phyloP scores from a whole-genome alignment of 1,284 basidiomycete genomes.

The Waitea zeae region DNA sequence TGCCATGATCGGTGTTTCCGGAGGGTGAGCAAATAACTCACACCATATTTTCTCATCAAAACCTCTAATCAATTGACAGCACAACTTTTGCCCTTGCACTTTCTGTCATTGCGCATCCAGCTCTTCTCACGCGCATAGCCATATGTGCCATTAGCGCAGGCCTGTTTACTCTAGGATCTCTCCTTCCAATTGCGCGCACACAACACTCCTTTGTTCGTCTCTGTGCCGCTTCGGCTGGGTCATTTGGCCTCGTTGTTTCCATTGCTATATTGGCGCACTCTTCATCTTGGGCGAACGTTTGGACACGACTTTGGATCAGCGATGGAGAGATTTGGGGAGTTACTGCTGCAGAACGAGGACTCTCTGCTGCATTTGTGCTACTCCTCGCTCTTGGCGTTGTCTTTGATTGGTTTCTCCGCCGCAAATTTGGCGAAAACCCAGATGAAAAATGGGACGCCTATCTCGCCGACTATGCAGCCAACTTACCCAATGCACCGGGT shows the following conservation, averaged over 20 bases:
- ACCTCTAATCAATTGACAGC: conserved; percentile 15
- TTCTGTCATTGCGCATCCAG: conserved; percentile 38
- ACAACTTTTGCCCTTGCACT: conserved; percentile 31
- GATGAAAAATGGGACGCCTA: conserved; percentile 62
- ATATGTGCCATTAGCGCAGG: too few relatives aligned
- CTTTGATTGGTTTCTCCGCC: conserved; percentile 35
- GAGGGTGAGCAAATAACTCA: conserved; percentile 36
- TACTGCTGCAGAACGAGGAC: conserved; percentile 32
- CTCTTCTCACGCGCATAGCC: too few relatives aligned
- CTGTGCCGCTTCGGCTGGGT: conserved; percentile 31
- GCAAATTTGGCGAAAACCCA: conserved; percentile 43
- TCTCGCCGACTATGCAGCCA: conserved; percentile 36
- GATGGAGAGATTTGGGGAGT: conserved; percentile 33
- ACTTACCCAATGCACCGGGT: conserved; percentile 22
- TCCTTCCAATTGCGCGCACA: conserved; percentile 25
- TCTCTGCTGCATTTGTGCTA: conserved; percentile 38
- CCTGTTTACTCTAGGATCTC: too few relatives aligned
- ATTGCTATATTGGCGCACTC: conserved; percentile 36
- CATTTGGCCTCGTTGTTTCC: conserved; percentile 34
- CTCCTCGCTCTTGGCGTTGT: conserved; percentile 26
- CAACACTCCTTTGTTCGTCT: conserved; percentile 31
- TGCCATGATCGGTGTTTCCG: conserved; percentile 25
- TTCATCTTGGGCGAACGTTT: conserved; percentile 36
- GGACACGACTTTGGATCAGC: conserved; percentile 37
- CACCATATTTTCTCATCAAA: too few relatives aligned